These are phyloP conservation scores for Mycena latifolia DNA, from an alignment of 768 basidiomycete species.

Conservation along the genomic window DNA sequence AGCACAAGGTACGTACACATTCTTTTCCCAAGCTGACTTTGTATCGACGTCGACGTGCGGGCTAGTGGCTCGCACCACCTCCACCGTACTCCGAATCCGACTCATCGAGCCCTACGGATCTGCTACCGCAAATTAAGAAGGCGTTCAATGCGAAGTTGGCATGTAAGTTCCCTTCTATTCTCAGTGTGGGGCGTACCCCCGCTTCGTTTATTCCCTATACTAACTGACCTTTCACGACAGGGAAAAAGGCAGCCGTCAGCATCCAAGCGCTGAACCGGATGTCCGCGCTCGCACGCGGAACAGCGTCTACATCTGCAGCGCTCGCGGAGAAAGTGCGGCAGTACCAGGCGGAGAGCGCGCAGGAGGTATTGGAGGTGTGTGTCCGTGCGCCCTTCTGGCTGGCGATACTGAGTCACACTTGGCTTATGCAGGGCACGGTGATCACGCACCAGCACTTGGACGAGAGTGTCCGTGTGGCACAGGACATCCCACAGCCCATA, in stretches of 20 bases:
- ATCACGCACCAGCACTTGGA: too few species aligned
- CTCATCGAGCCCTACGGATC: slow-evolving; percentile 66
- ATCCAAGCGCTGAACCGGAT: slow-evolving; percentile 92
- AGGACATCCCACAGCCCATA: too few species aligned
- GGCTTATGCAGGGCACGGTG: too few species aligned
- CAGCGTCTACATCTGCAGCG: slow-evolving; percentile 60
- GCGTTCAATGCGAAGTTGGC: slow-evolving; percentile 91
- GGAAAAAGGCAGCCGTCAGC: slow-evolving; percentile 90
- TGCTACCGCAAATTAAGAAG: slow-evolving; percentile 91
- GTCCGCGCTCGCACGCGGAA: slow-evolving; percentile 67
- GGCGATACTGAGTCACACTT: too few species aligned
- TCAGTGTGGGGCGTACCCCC: too few species aligned
- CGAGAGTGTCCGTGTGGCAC: too few species aligned
- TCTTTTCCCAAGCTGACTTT: background rate
- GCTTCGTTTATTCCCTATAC: too few species aligned
- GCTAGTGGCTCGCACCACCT: slow-evolving; percentile 78
- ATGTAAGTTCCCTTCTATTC: slow-evolving; percentile 77
- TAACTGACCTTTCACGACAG: slow-evolving; percentile 50
- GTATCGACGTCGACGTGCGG: too few species aligned
- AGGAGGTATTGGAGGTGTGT: slow-evolving; percentile 55
- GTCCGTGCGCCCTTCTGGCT: background rate
- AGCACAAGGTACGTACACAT: slow-evolving; percentile 57
- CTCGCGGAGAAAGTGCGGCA: slow-evolving; percentile 71
- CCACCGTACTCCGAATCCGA: slow-evolving; percentile 74
- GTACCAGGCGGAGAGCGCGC: slow-evolving; percentile 88